Percentiles rank a stretch among this genome's conserved stretches.
phyloP scores from a whole-genome alignment of 2,329 filamentous ascomycete genomes.

The Pseudocercospora macadamiae region DNA sequence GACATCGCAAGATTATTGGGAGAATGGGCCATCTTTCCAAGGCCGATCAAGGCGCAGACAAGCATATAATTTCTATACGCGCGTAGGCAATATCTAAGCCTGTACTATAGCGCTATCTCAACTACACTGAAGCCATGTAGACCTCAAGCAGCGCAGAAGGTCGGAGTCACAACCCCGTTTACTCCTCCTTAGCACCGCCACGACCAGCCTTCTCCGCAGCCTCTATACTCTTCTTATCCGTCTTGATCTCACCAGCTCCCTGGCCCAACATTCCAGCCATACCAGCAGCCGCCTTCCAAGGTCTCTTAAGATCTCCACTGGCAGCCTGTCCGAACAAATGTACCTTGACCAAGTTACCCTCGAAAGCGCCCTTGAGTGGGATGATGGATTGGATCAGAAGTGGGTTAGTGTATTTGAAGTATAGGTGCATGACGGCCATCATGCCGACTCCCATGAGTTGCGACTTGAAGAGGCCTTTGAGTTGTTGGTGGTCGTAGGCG shows the following conservation, averaged over 20 bases:
- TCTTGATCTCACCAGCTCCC: constrained; percentile 74
- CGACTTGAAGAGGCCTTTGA: constrained; percentile 81
- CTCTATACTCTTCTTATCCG: constrained; percentile 68
- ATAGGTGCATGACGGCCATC: constrained; percentile 98
- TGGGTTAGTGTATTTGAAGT: constrained; percentile 99
- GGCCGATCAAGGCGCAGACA: too few relatives aligned
- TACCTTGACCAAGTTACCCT: constrained; percentile 95
- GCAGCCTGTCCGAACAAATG: constrained; percentile 87
- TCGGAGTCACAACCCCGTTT: too few relatives aligned
- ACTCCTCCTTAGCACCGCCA: constrained; percentile 58
- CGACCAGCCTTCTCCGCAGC: constrained; percentile 54
- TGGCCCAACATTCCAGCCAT: constrained; percentile 74
- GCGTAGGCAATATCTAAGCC: too few relatives aligned
- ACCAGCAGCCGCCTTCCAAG: constrained; percentile 85
- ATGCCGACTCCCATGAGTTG: constrained; percentile 96
- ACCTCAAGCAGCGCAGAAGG: too few relatives aligned
- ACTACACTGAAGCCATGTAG: too few relatives aligned
- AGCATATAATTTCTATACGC: too few relatives aligned
- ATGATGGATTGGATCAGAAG: constrained; percentile 98
- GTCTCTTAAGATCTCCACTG: constrained; percentile 86
- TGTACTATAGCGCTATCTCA: too few relatives aligned
- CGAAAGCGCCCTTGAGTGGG: constrained; percentile 91
- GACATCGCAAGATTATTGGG: too few relatives aligned
- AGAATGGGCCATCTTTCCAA: too few relatives aligned
- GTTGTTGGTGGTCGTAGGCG: constrained; percentile 88